Base-by-base conservation (phyloP, 1,139 yeast species). In the Saccharomycopsis phalli region DNA sequence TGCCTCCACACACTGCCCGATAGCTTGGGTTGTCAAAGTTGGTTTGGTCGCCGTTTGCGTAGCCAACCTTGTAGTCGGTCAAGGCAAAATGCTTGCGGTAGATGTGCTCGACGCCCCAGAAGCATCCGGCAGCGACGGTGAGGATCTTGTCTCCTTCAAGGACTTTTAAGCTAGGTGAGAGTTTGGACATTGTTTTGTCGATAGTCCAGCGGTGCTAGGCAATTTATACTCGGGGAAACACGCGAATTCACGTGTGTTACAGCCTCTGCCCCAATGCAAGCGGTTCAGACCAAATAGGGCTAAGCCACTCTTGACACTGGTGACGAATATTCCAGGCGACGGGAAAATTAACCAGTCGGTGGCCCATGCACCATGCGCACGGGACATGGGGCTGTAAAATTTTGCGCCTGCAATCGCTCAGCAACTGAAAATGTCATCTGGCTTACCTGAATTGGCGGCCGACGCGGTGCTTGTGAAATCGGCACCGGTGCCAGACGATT, bases 31-130 rank as follows among this genome's bases (percentile, higher is more conserved):
- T 57, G 1, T 63, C 54, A 11, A 35, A 21, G 36, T 58, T 60
- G 37, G 55, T 54, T 21, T 44, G 34, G 2, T 45, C 31, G 17
- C 97, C 97, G 49, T 94, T 94, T 42, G 94, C 84, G 58, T 80
- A 91, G 2, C 97, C 98, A 10, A 88, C 97, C 55, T 74, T 77
- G 40, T 78, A 69, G 55, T 83, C 95, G 13, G 80, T 57, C 18
- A 88, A 60, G 11, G 53, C 60, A 50, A 76, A 81, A 49, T 81
- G 71, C 55, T 81, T 81, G 48, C 79, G 65, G 63, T 74, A 87
- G 30, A 88, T 76, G 52, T 81, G 81, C 55, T 91, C 97, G 10
- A 82, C 86, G 16, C 95, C 95, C 97, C 97, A 88, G 67, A 87
- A 91, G 57, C 98, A 88, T 7, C 49, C 48, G 17, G 44, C 44